These are phyloP conservation scores for Geotrichum bryndzae DNA, from an alignment of 1,139 yeast genomes.

Conservation along the genomic window DNA sequence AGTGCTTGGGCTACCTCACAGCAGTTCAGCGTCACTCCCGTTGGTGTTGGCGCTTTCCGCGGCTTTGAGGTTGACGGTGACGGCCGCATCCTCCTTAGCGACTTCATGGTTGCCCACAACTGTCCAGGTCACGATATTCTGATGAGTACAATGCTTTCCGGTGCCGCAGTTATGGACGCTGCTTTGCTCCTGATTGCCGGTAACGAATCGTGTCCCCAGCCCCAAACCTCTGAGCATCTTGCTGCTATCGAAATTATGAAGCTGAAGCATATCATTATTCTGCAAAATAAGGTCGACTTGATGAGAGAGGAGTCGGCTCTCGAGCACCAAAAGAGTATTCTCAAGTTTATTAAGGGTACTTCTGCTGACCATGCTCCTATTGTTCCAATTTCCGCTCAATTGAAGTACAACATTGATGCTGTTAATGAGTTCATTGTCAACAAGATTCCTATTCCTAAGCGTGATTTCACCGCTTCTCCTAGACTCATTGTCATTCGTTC, in stretches of 20 bases:
- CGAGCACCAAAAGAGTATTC: slow-evolving; percentile 89
- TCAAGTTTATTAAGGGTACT: slow-evolving; percentile 92
- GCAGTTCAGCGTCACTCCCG: neutral
- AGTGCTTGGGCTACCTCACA: neutral
- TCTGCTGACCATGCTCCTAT: slow-evolving; percentile 99
- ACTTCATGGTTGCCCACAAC: neutral
- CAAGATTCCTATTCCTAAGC: slow-evolving; percentile 90
- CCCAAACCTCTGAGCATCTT: slow-evolving; percentile 97
- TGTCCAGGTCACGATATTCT: slow-evolving; percentile 99
- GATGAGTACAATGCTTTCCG: slow-evolving; percentile 99
- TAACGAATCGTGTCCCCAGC: slow-evolving; percentile 99
- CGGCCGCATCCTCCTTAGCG: neutral
- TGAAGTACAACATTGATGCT: slow-evolving; percentile 96
- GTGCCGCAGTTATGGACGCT: slow-evolving; percentile 99
- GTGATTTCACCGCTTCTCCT: slow-evolving; percentile 92
- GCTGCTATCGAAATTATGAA: slow-evolving; percentile 99
- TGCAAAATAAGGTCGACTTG: slow-evolving; percentile 97
- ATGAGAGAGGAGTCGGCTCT: slow-evolving; percentile 96
- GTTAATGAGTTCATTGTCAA: slow-evolving; percentile 95
- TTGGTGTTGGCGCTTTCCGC: slow-evolving; percentile 1
- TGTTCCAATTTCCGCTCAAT: slow-evolving; percentile 97
- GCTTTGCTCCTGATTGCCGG: slow-evolving; percentile 95
- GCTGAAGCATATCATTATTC: slow-evolving; percentile 88
- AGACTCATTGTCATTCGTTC: slow-evolving; percentile 96
- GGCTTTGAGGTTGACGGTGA: slow-evolving; percentile 5